Percentiles rank a stretch among this genome's conserved stretches.
These are phyloP conservation scores for Pulicaria dysenterica DNA, from an alignment of 129 eudicot species.

Conservation along the genomic window DNA sequence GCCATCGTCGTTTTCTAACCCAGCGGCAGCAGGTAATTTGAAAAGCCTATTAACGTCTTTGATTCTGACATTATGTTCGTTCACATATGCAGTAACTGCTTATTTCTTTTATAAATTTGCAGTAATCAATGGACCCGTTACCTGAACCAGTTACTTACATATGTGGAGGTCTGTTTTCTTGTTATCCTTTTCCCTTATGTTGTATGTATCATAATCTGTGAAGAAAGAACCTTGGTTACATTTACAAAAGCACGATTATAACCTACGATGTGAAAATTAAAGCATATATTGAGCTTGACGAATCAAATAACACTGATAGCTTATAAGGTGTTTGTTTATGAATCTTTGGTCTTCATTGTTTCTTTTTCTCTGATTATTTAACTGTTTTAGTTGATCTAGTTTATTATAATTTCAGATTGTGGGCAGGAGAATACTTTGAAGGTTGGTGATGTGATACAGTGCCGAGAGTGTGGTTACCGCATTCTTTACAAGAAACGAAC, in stretches of 20 bases:
- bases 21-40: slow-evolving; percentile 14
- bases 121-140: slow-evolving; percentile 61
- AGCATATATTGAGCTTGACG: background rate
- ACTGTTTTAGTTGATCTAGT: background rate
- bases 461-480: slow-evolving; percentile 89
- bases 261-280: background rate
- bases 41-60: background rate
- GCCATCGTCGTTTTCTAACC: background rate
- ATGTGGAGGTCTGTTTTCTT: slow-evolving; percentile 63
- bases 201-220: background rate
- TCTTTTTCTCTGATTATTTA: background rate
- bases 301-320: background rate
- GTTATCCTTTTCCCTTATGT: background rate
- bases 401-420: slow-evolving; percentile 50
- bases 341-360: no score
- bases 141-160: slow-evolving; percentile 81
- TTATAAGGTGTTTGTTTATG: background rate
- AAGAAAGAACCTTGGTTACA: background rate
- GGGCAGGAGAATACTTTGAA: slow-evolving; percentile 78
- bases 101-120: background rate
- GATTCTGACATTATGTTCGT: background rate
- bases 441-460: slow-evolving; percentile 85
- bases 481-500: slow-evolving; percentile 90
- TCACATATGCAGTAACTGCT: background rate
- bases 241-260: background rate